Evolutionary conservation across 805 yeast species (phyloP).

Genomic region (Saccharomycopsis javanensis): DNA sequence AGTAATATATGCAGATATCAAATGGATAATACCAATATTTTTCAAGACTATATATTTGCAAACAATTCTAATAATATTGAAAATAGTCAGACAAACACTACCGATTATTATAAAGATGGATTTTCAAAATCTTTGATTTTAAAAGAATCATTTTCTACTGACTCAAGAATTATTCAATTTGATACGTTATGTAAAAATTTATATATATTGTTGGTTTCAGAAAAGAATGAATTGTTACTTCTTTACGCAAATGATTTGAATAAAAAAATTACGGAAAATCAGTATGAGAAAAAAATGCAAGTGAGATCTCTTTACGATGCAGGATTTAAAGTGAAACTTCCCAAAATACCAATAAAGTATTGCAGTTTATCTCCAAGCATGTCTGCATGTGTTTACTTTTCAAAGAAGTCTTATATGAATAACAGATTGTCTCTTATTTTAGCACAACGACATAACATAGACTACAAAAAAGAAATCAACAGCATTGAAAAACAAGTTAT

Average conservation of each 20-base stretch:
- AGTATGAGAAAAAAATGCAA: background rate
- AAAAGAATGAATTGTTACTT: slow-evolving; percentile 37
- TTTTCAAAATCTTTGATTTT: background rate
- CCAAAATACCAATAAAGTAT: background rate
- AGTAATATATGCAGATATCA: slow-evolving; percentile 8
- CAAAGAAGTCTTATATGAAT: slow-evolving; percentile 22
- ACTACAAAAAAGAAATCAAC: slow-evolving; percentile 4
- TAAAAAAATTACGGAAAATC: slow-evolving; percentile 6
- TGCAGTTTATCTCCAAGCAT: slow-evolving; percentile 13
- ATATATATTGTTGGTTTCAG: slow-evolving; percentile 31
- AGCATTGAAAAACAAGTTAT: slow-evolving; percentile 24
- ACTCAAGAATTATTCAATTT: slow-evolving; percentile 17
- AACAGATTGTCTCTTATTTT: background rate
- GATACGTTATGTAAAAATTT: slow-evolving; percentile 32
- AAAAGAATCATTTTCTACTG: slow-evolving; percentile 1
- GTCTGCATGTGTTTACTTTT: slow-evolving; percentile 28
- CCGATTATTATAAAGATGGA: background rate
- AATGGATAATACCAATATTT: background rate
- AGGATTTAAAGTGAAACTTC: slow-evolving; percentile 36
- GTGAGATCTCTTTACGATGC: slow-evolving; percentile 34
- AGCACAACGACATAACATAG: background rate
- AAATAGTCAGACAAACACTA: background rate
- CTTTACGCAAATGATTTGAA: slow-evolving; percentile 32
- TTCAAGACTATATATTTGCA: slow-evolving; percentile 1
- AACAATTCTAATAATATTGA: background rate